Evolutionary conservation across 129 eudicot genomes (phyloP).

Genomic region (Flaveria linearis): DNA sequence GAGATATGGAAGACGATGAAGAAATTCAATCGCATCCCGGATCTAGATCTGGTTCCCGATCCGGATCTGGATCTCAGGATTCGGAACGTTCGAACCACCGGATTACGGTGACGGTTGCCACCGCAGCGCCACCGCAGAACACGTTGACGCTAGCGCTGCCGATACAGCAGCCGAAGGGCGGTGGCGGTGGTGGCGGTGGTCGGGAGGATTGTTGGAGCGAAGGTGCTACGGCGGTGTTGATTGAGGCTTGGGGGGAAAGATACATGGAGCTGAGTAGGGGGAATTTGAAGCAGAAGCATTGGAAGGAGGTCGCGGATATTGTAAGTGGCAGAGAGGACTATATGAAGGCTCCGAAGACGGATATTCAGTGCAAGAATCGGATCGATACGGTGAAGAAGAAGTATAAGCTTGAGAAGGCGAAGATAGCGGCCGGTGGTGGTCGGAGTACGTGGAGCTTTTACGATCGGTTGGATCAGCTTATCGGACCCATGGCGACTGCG

Average conservation of each 20-base stretch:
- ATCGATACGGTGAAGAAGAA: slow-evolving; percentile 90
- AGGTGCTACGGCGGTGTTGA: slow-evolving; percentile 81
- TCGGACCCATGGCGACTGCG: slow-evolving; percentile 52
- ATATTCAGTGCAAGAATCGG: slow-evolving; percentile 84
- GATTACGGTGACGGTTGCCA: slow-evolving; percentile 71
- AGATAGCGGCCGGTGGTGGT: slow-evolving; percentile 57
- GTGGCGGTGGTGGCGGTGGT: slow-evolving; percentile 54
- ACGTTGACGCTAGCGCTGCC: slow-evolving; percentile 74
- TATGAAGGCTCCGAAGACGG: slow-evolving; percentile 67
- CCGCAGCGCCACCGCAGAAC: slow-evolving; percentile 61
- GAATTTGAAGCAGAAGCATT: slow-evolving; percentile 80
- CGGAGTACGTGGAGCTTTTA: slow-evolving; percentile 74
- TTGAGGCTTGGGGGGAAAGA: slow-evolving; percentile 94
- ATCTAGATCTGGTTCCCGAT: slow-evolving; percentile 29
- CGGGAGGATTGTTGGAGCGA: slow-evolving; percentile 98
- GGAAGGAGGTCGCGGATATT: slow-evolving; percentile 88
- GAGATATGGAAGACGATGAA: slow-evolving; percentile 72
- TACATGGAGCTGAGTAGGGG: slow-evolving; percentile 80
- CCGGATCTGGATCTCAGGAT: slow-evolving; percentile 42
- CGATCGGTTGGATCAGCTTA: slow-evolving; percentile 61
- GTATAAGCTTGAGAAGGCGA: slow-evolving; percentile 77
- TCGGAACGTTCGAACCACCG: slow-evolving; percentile 56
- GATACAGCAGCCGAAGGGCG: slow-evolving; percentile 44
- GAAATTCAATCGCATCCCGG: slow-evolving; percentile 53
- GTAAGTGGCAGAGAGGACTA: slow-evolving; percentile 66